These are phyloP conservation scores for Candida lessepsii DNA, from an alignment of 805 yeast genomes.

Conservation along the genomic window DNA sequence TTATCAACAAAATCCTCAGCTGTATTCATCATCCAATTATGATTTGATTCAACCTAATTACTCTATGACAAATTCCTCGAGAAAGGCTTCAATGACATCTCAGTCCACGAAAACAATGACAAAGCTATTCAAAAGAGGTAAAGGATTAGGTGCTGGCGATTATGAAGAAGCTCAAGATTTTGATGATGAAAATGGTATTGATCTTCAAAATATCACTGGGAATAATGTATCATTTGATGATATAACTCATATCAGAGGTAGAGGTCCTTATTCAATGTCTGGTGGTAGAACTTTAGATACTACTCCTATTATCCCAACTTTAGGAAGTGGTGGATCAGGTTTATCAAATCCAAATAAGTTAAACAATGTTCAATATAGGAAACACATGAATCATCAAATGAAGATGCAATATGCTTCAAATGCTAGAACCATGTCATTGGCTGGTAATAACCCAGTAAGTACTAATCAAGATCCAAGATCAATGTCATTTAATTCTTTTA, in stretches of 20 bases:
- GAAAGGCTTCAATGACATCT: conserved; percentile 40
- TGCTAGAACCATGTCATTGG: conserved; percentile 45
- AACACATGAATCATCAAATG: conserved; percentile 65
- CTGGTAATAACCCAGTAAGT: conserved; percentile 34
- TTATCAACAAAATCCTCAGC: conserved; percentile 10
- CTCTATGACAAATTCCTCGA: conserved; percentile 12
- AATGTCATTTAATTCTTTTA: conserved; percentile 18
- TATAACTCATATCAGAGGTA: conserved; percentile 58
- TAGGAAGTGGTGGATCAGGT: conserved; percentile 34
- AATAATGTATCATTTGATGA: conserved; percentile 59
- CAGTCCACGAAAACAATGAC: conserved; percentile 37
- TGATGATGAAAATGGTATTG: conserved; percentile 40
- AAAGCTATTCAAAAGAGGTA: conserved; percentile 42
- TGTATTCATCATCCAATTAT: conserved; percentile 11
- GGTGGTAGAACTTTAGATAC: conserved; percentile 46
- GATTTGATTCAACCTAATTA: conserved; percentile 6
- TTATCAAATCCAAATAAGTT: conserved; percentile 25
- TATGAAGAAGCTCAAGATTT: conserved; percentile 24
- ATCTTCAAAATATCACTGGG: conserved; percentile 33
- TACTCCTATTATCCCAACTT: conserved; percentile 73
- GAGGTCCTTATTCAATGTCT: conserved; percentile 61
- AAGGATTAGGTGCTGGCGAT: conserved; percentile 23
- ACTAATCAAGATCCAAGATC: conserved; percentile 25
- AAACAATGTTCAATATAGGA: conserved; percentile 63
- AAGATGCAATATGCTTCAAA: conserved; percentile 51